These are phyloP conservation scores for Fomitopsis schrenkii DNA, from an alignment of 1,284 basidiomycete genomes.

Conservation along the genomic window DNA sequence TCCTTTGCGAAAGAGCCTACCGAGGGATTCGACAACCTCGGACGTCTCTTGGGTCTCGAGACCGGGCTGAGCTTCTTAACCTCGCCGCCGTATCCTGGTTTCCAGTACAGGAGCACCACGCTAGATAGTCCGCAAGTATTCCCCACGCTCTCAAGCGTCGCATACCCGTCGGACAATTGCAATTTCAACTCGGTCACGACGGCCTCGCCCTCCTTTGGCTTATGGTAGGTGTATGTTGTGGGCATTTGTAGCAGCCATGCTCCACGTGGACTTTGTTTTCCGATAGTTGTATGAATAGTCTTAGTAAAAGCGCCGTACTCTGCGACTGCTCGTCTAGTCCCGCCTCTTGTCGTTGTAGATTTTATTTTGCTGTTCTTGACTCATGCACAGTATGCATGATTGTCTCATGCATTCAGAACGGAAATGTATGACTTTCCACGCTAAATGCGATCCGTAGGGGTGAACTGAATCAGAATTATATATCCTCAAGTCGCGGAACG, in stretches of 20 bases:
- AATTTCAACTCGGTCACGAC: conserved; percentile 1
- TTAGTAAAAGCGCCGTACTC: background rate
- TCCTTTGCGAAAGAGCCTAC: background rate
- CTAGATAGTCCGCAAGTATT: background rate
- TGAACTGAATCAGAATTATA: too few relatives aligned
- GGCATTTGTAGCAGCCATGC: background rate
- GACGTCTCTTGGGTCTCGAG: conserved; percentile 7
- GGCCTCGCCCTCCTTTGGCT: background rate
- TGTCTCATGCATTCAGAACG: background rate
- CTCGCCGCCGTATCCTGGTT: conserved; percentile 10
- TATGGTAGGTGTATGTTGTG: conserved; percentile 4
- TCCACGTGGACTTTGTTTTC: background rate
- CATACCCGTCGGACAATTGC: background rate
- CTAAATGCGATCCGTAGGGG: too few relatives aligned
- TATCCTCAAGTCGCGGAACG: too few relatives aligned
- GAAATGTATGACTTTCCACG: background rate
- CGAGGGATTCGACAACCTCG: conserved; percentile 3
- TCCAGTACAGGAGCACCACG: conserved; percentile 3
- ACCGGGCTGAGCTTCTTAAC: conserved; percentile 8
- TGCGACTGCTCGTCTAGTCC: background rate
- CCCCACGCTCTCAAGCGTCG: background rate
- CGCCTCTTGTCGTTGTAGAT: background rate
- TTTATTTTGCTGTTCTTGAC: background rate
- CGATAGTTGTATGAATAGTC: background rate
- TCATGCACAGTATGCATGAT: background rate